Evolutionary conservation across 1,284 basidiomycete genomes (phyloP), one percentile per base, ranked within the genome.

Genomic region (Cutaneotrichosporon cyanovorans): DNA sequence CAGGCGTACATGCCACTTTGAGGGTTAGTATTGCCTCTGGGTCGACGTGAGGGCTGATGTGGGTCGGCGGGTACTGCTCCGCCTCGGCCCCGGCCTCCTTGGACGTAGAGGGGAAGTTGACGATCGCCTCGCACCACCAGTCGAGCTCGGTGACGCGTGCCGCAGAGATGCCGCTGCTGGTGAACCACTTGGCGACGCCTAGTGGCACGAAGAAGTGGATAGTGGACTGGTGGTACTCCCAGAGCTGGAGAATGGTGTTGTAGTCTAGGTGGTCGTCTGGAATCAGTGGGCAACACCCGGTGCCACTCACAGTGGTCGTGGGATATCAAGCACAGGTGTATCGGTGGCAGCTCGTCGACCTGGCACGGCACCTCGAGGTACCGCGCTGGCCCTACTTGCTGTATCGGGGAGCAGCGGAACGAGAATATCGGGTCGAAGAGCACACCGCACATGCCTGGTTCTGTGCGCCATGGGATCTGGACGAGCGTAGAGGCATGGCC

Each of bases 361-460:
- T 42, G 23, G 52, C 70, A 72, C 10, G 70, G 69, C 2, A 68
- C 57, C 35, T 65, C 57, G 18, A 68, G 57, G 42, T 63, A 62
- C 25, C 70, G 49, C 5, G 67, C 61, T 2, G 70, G 70, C 9
- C 70, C 70, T 31, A 68, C 56, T 33, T 60, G 65, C 48, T 72
- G 70, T 3, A 56, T 61, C 4, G 70, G 70, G 3, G 67, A 68
- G 47, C 70, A 72, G 43, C 70, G 53, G 37, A 67, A 59, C 5
- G 66, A 68, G 50, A 72, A 72, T 39, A 72, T 70, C 0, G 70
- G 70, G 46, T 72, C 70, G 47, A 70, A 72, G 5, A 71, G 30
- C 4, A 72, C 47, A 0, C 63, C 62, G 36, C 62, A 65, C 48
- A 55, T 60, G 18, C 36, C 37, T 16, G 19, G 21, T 1, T 59